A percentile compares a stretch with the other conserved stretches of the same genome.
Evolutionary conservation across 257 asterid species (phyloP).

Genomic region (Nicotiana noctiflora): DNA sequence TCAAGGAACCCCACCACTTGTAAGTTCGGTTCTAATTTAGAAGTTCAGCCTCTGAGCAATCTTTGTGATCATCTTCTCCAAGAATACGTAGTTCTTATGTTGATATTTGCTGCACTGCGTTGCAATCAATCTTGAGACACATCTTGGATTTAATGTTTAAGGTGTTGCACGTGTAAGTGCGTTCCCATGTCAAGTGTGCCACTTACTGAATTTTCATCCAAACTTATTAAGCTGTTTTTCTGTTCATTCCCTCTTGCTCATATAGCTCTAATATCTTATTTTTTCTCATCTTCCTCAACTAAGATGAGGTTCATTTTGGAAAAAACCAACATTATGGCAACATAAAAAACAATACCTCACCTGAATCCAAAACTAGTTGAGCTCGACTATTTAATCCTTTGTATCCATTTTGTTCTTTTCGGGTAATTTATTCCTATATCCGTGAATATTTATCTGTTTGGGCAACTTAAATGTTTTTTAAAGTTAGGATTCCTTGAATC

Average conservation of each 20-base stretch:
- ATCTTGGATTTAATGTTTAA: no score
- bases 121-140: conserved; percentile 5
- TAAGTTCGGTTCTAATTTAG: conserved; percentile 32
- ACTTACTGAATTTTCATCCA: not conserved
- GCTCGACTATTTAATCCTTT: no score
- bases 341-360: not conserved
- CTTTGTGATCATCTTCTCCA: not conserved
- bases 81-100: not conserved
- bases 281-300: not conserved
- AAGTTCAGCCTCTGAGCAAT: not conserved
- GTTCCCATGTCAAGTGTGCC: no score
- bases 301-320: not conserved
- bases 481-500: not conserved
- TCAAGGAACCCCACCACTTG: conserved; percentile 99
- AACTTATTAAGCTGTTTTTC: not conserved
- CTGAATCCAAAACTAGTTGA: no score
- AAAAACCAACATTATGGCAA: not conserved
- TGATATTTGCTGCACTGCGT: not conserved
- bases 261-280: not conserved
- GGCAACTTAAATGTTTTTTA: not conserved
- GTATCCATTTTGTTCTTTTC: no score
- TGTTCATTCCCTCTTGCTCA: conserved; percentile 2
- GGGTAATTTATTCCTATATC: not conserved
- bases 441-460: not conserved
- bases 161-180: no score